Evolutionary conservation across 352 stramenopile genomes (phyloP).

Genomic region (Globisporangium spiculum): DNA sequence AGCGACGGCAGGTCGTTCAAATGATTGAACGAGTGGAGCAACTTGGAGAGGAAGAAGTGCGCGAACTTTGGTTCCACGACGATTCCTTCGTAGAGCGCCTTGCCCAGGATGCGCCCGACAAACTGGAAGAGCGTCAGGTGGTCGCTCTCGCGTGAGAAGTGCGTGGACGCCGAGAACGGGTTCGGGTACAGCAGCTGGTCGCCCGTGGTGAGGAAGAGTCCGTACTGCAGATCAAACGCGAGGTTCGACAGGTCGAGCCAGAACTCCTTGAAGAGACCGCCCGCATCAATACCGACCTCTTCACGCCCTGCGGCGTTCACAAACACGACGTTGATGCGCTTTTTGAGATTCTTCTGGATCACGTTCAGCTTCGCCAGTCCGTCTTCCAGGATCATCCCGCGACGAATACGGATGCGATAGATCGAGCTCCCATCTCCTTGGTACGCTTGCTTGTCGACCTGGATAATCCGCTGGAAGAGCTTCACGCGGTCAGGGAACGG

Average conservation of each 20-base stretch:
- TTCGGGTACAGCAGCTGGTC: slow-evolving; percentile 93
- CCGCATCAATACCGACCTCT: slow-evolving; percentile 95
- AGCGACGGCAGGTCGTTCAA: slow-evolving; percentile 91
- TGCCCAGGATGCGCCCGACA: slow-evolving; percentile 92
- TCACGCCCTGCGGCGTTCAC: slow-evolving; percentile 87
- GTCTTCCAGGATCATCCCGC: slow-evolving; percentile 81
- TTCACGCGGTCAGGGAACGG: slow-evolving; percentile 69
- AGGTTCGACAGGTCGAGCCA: slow-evolving; percentile 88
- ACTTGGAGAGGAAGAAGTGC: slow-evolving; percentile 94
- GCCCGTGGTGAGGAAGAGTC: slow-evolving; percentile 69
- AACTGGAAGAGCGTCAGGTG: slow-evolving; percentile 94
- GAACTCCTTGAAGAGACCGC: slow-evolving; percentile 98
- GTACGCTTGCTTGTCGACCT: slow-evolving; percentile 50
- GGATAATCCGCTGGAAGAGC: slow-evolving; percentile 61
- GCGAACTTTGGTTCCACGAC: slow-evolving; percentile 95
- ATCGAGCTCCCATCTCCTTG: slow-evolving; percentile 41
- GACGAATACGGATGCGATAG: slow-evolving; percentile 66
- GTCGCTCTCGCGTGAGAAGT: slow-evolving; percentile 76
- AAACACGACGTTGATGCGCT: slow-evolving; percentile 75
- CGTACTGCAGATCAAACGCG: slow-evolving; percentile 94
- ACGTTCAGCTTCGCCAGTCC: slow-evolving; percentile 84
- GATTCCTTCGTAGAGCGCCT: slow-evolving; percentile 96
- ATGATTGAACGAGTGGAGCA: slow-evolving; percentile 77
- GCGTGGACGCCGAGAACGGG: slow-evolving; percentile 79
- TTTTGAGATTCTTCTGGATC: slow-evolving; percentile 87